Base-by-base conservation (phyloP, 768 basidiomycete species). In the Pholiota molesta region DNA sequence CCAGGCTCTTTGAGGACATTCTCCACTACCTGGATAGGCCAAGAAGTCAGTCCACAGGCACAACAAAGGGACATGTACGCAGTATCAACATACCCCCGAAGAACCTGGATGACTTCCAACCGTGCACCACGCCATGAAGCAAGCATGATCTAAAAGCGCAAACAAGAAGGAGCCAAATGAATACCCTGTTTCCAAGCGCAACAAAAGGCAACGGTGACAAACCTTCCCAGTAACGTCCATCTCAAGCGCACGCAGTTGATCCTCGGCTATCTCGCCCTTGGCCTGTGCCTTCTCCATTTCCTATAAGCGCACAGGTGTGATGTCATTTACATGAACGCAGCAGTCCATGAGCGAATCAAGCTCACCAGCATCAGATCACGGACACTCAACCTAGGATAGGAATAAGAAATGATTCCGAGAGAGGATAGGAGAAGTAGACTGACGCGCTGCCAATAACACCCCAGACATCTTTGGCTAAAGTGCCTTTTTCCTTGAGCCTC, bases 101-200 rank as follows among this genome's bases (percentile, higher is more conserved):
- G 80, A 14, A 98, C 94, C 68, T 94, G 91, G 21, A 91, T 85
- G 44, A 99, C 95, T 77, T 99, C 97, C 71, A 98, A 87, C 56
- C 96, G 87, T 3, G 96, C 97, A 14, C 97, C 97, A 61, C 95
- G 88, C 97, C 97, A 99, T 26, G 97, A 97, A 6, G 96, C 97
- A 29, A 99, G 87, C 78, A 99, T 85, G 71, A 97, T 95, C 89
- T 92, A 63, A 40, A 52, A 19, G 28, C 53, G 28, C 26, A 33
- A 31, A 31, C 37, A 21, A 21, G 19, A 35, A 35, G 10, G 35
- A 37, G 35, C 10, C 35, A 37, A 31, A 37, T 37, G 11, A 37
- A 37, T 37, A 37, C 14, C 35, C 35, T 37, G 11, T 37, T 37
- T 16, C 35, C 14, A 37, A 9, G 14, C 35, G 35, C 35, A 37